Percentiles rank a stretch among this genome's conserved stretches.
Conservation (phyloP, 2,329 filamentous ascomycete species). For the Fusarium citri region DNA sequence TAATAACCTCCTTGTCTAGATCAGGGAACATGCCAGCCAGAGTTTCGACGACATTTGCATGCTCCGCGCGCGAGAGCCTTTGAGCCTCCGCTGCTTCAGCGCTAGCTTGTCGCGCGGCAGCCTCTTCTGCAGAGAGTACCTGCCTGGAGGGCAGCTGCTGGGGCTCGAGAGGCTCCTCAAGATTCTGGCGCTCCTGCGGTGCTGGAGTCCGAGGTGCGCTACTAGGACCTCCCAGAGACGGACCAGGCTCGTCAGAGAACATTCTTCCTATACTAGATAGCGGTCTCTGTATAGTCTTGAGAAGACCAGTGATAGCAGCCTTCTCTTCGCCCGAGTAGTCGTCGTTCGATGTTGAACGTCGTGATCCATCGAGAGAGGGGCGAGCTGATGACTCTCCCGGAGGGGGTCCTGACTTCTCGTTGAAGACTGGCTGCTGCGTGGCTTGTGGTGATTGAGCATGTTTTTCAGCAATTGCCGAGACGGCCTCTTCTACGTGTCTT, state of each 20-base stretch:
- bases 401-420: slow-evolving; percentile 56
- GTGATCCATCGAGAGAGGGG: slow-evolving; percentile 61
- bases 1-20: slow-evolving; percentile 92
- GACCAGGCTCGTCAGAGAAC: slow-evolving; percentile 77
- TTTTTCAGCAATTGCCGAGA: slow-evolving; percentile 93
- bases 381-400: slow-evolving; percentile 51
- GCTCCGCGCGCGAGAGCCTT: slow-evolving; percentile 83
- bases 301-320: slow-evolving; percentile 83
- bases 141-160: slow-evolving; percentile 54
- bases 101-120: slow-evolving; percentile 89
- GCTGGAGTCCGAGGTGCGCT: slow-evolving; percentile 54
- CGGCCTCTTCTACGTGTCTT: slow-evolving; percentile 92
- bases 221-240: slow-evolving; percentile 50
- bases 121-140: slow-evolving; percentile 80
- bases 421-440: slow-evolving; percentile 55
- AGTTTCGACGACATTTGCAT: slow-evolving; percentile 92
- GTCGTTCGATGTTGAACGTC: slow-evolving; percentile 67
- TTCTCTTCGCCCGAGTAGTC: slow-evolving; percentile 73
- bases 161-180: slow-evolving; percentile 47
- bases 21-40: slow-evolving; percentile 97
- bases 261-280: slow-evolving; percentile 93
- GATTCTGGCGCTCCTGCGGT: slow-evolving; percentile 50
- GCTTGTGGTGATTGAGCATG: slow-evolving; percentile 67
- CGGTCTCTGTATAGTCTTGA: slow-evolving; percentile 91
- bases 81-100: slow-evolving; percentile 90